A percentile compares a stretch with the other conserved stretches of the same genome.
Conservation (phyloP, 768 basidiomycete genomes). For the Cyathus striatus region DNA sequence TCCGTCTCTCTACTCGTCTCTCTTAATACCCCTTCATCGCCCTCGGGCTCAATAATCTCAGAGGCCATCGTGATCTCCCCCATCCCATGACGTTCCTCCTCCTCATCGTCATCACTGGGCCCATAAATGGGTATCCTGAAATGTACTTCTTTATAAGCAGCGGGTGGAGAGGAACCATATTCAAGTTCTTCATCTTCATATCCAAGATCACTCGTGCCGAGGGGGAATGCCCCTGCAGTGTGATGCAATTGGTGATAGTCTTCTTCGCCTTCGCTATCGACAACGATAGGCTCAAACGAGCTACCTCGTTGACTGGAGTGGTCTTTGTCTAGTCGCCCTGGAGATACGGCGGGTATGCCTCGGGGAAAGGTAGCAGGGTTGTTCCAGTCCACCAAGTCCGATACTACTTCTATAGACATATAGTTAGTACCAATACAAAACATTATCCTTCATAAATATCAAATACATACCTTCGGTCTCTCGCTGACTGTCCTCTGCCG, state of each 20-base stretch:
- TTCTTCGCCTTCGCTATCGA: background rate
- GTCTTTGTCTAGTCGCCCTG: constrained; percentile 9
- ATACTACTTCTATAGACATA: constrained; percentile 3
- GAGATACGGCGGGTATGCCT: constrained; percentile 13
- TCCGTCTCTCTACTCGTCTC: background rate
- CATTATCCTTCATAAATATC: too few relatives aligned
- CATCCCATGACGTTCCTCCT: background rate
- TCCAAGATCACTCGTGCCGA: constrained; percentile 22
- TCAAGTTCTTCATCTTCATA: too few relatives aligned
- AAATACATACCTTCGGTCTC: background rate
- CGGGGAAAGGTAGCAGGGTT: constrained; percentile 25
- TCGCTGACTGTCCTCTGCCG: constrained; percentile 3
- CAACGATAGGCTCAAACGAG: background rate
- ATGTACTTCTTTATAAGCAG: too few relatives aligned
- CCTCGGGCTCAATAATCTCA: background rate
- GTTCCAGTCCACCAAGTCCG: constrained; percentile 21
- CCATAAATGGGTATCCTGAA: too few relatives aligned
- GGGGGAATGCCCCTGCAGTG: constrained; percentile 10
- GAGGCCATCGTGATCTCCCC: background rate
- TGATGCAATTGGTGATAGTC: background rate
- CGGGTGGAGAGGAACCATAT: too few relatives aligned
- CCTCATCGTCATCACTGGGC: background rate
- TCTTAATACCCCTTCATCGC: too few relatives aligned
- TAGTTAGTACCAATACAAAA: too few relatives aligned
- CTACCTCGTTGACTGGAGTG: constrained; percentile 2